phyloP scores from a whole-genome alignment of 2,329 filamentous ascomycete species.

The Dothistroma pini region DNA sequence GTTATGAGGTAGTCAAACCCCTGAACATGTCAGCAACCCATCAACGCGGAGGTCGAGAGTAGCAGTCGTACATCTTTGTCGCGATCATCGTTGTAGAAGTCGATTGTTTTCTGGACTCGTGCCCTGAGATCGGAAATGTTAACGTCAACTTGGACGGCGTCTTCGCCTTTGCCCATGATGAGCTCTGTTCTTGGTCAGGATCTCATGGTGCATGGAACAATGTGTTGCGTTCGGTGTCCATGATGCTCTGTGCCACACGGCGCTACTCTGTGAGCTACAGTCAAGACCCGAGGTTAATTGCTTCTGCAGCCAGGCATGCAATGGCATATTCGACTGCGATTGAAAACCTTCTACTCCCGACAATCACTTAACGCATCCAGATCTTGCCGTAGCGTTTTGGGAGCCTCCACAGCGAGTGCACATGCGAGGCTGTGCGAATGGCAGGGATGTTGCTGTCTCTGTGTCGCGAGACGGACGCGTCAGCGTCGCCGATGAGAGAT shows the following conservation, averaged over 20 bases:
- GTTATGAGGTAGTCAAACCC: background rate
- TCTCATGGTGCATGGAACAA: background rate
- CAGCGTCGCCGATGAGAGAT: background rate
- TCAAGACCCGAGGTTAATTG: background rate
- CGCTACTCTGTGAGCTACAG: background rate
- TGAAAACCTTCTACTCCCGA: too few species aligned
- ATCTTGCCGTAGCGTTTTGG: background rate
- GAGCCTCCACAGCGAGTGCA: background rate
- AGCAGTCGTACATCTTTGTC: background rate
- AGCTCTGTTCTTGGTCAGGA: background rate
- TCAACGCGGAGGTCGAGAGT: background rate
- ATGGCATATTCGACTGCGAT: background rate
- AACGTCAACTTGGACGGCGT: background rate
- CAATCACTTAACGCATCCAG: too few species aligned
- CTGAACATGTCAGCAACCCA: background rate
- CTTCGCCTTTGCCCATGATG: background rate
- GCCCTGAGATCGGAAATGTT: background rate
- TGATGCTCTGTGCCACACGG: background rate
- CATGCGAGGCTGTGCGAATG: background rate
- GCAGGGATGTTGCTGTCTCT: background rate
- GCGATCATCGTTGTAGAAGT: background rate
- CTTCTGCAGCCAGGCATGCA: background rate
- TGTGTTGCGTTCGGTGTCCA: background rate
- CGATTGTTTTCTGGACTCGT: background rate
- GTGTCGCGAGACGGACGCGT: background rate